Percentiles rank a stretch among this genome's conserved stretches.
These are phyloP conservation scores for Corchorus olitorius DNA, from an alignment of 345 rosid genomes.

Conservation along the genomic window DNA sequence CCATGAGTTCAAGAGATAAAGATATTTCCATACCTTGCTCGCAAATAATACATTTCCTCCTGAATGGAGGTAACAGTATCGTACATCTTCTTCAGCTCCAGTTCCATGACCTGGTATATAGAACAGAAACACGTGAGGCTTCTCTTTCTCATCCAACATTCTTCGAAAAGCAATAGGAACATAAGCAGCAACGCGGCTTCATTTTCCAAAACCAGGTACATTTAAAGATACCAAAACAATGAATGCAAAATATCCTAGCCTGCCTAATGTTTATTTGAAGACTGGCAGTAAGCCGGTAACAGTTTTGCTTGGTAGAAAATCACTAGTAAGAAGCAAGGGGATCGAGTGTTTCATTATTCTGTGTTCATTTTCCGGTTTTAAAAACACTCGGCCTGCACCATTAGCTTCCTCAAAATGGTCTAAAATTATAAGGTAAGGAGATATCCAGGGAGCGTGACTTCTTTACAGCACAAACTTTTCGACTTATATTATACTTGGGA, in stretches of 20 bases:
- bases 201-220: constrained; percentile 1
- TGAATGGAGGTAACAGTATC: constrained; percentile 73
- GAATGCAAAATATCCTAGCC: background rate
- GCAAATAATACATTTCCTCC: constrained; percentile 82
- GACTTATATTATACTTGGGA: background rate
- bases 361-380: background rate
- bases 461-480: background rate
- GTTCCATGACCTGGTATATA: constrained; percentile 65
- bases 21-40: constrained; percentile 62
- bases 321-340: no score
- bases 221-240: background rate
- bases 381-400: background rate
- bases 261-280: background rate
- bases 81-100: constrained; percentile 73
- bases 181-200: background rate
- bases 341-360: no score
- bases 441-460: background rate
- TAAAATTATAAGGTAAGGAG: background rate
- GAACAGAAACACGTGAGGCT: background rate
- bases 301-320: no score
- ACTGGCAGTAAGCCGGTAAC: background rate
- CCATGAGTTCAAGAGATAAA: background rate
- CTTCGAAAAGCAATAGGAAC: background rate
- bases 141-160: background rate
- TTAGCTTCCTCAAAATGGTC: background rate